These are phyloP conservation scores for Collybia sp. DNA, from an alignment of 768 basidiomycete species.

Conservation along the genomic window DNA sequence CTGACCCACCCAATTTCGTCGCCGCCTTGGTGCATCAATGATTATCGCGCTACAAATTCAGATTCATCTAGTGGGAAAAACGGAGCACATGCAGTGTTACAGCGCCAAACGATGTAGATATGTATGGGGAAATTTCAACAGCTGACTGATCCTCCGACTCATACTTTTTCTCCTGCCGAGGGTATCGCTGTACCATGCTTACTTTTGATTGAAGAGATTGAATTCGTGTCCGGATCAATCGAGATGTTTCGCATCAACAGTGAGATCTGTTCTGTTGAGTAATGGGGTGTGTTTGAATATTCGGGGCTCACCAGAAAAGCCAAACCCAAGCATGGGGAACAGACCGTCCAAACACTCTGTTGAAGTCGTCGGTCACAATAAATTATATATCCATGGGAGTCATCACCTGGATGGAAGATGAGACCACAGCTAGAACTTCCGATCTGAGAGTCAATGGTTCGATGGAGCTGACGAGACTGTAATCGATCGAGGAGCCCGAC, in stretches of 20 bases:
- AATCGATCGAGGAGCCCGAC: constrained; percentile 47
- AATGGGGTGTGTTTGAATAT: constrained; percentile 3
- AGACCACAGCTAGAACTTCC: constrained; percentile 46
- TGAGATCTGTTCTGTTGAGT: constrained; percentile 27
- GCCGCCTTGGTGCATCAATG: no score
- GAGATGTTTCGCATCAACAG: constrained; percentile 32
- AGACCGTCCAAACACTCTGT: constrained; percentile 72
- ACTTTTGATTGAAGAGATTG: no score
- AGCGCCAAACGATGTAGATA: no score
- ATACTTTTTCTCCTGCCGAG: constrained; percentile 7
- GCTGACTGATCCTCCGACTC: background rate
- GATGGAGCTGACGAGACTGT: constrained; percentile 43
- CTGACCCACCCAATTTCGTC: no score
- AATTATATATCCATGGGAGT: background rate
- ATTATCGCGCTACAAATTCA: no score
- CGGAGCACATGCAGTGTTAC: no score
- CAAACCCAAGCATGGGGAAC: constrained; percentile 61
- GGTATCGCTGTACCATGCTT: background rate
- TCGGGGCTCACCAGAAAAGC: constrained; percentile 49
- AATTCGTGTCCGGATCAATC: constrained; percentile 11
- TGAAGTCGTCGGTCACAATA: constrained; percentile 3
- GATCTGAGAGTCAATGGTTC: constrained; percentile 39
- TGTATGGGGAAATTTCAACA: no score
- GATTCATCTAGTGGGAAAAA: no score
- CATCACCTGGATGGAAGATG: constrained; percentile 58